Evolutionary conservation across 75 land plant genomes (phyloP).

Genomic region (Adiantum capillusveneris): DNA sequence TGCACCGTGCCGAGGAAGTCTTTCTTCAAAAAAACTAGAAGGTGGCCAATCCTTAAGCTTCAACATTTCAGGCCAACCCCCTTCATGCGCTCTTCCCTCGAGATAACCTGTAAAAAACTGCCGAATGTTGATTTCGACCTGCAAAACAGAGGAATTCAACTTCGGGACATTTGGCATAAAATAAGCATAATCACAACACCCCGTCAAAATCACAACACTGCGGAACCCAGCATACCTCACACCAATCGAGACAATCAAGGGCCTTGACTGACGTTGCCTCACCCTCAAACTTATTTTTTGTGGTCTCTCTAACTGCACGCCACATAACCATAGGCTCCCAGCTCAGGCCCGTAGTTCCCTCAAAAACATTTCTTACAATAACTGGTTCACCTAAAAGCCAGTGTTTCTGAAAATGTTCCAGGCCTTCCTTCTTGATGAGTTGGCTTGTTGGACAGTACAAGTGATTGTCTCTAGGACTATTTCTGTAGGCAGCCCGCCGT

Average conservation of each 20-base stretch:
- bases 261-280: slow-evolving; percentile 40
- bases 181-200: neutral
- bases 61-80: slow-evolving; percentile 77
- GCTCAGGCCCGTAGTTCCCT: slow-evolving; percentile 44
- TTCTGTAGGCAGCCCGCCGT: slow-evolving; percentile 52
- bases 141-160: slow-evolving; percentile 12
- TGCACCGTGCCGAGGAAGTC: slow-evolving; percentile 73
- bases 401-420: slow-evolving; percentile 75
- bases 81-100: slow-evolving; percentile 47
- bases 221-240: slow-evolving; percentile 38
- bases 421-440: slow-evolving; percentile 24
- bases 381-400: slow-evolving; percentile 82
- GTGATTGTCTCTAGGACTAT: slow-evolving; percentile 39
- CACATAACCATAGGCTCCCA: slow-evolving; percentile 88
- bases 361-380: slow-evolving; percentile 61
- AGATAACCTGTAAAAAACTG: slow-evolving; percentile 75
- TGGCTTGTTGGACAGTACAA: slow-evolving; percentile 49
- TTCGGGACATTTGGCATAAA: neutral
- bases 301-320: slow-evolving; percentile 53
- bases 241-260: slow-evolving; percentile 82
- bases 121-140: slow-evolving; percentile 68
- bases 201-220: neutral
- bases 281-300: slow-evolving; percentile 26
- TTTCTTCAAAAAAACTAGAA: slow-evolving; percentile 57
- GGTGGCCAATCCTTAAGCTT: slow-evolving; percentile 97